These are phyloP conservation scores for Pigoraptor vietnamica DNA, from an alignment of 78 protist genomes.

Conservation along the genomic window DNA sequence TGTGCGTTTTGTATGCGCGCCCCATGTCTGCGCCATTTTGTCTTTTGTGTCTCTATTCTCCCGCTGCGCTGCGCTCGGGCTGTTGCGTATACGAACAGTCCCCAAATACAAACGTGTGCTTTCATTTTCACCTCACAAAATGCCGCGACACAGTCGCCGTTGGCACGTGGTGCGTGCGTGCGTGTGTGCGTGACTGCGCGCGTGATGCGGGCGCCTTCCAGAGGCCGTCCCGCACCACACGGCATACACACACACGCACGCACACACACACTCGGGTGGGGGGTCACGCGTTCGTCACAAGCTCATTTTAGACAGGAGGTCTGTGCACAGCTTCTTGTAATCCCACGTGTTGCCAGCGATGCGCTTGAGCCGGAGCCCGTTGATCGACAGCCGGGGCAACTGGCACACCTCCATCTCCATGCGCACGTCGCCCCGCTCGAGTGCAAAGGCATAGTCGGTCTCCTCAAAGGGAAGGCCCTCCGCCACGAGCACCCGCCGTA, in stretches of 20 bases:
- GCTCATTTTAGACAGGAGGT: background rate
- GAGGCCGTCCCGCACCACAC: background rate
- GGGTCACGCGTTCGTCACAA: background rate
- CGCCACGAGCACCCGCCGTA: background rate
- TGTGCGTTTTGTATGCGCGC: too few species aligned
- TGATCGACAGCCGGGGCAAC: background rate
- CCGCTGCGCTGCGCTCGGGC: too few species aligned
- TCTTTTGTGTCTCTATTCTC: too few species aligned
- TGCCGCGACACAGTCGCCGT: too few species aligned
- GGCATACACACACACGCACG: too few species aligned
- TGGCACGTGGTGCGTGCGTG: background rate
- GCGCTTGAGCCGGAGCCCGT: slow-evolving; percentile 26
- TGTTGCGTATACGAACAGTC: too few species aligned
- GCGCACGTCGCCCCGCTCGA: background rate
- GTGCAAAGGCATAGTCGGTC: background rate
- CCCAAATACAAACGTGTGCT: too few species aligned
- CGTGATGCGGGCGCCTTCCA: background rate
- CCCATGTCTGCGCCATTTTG: too few species aligned
- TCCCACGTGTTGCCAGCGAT: slow-evolving; percentile 25
- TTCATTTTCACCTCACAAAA: too few species aligned
- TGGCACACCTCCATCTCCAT: slow-evolving; percentile 19
- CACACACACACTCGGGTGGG: too few species aligned
- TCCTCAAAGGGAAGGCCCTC: background rate
- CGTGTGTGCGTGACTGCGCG: background rate
- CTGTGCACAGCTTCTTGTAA: slow-evolving; percentile 9